Evolutionary conservation across 768 basidiomycete genomes (phyloP), one percentile per base, ranked within the genome.

Genomic region (Xerocomellus chrysenteron): DNA sequence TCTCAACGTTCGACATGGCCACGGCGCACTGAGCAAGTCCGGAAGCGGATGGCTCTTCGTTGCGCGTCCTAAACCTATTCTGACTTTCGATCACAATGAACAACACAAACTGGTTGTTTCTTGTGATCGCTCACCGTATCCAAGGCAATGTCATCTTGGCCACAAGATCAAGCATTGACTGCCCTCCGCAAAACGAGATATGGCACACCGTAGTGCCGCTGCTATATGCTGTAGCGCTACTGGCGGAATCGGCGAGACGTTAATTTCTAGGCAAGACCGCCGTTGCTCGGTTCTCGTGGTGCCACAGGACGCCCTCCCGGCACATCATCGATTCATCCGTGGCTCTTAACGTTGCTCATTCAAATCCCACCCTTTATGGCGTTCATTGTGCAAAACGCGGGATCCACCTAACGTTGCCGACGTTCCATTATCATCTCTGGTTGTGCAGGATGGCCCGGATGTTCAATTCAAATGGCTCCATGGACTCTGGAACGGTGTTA

Each of bases 401-500:
- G 37, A 36, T 40, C 30, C 45, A 26, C 19, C 26, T 19, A 37
- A 54, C 42, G 17, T 59, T 55, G 10, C 48, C 28, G 33, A 52
- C 52, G 19, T 40, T 56, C 64, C 52, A 41, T 47, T 36, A 17
- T 50, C 46, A 50, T 43, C 14, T 37, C 33, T 52, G 13, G 44
- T 55, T 33, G 57, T 48, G 69, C 58, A 57, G 57, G 65, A 65
- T 64, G 65, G 63, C 52, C 37, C 43, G 16, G 52, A 65, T 32
- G 39, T 56, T 55, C 64, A 40, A 32, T 49, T 11, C 37, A 36
- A 9, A 30, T 12, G 28, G 41, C 36, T 49, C 32, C 50, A 41
- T 44, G 21, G 45, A 52, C 43, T 28, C 40, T 43, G 33, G 37
- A 50, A 55, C 16, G 21, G 50, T 51, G 26, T 24, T 42, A 39